These are phyloP conservation scores for Pelargonium cotyledonis DNA, from an alignment of 441 rosid genomes.

Conservation along the genomic window DNA sequence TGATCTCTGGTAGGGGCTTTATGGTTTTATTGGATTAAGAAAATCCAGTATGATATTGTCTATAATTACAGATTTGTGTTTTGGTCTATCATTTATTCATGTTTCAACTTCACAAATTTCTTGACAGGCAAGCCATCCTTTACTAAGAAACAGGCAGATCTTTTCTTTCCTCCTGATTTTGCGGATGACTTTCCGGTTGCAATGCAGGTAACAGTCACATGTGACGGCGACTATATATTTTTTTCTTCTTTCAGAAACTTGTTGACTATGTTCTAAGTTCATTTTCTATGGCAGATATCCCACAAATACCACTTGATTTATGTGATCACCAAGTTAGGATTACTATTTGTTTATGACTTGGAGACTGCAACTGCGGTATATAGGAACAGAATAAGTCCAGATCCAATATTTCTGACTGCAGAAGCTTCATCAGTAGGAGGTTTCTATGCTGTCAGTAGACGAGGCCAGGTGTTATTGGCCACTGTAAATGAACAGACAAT, in stretches of 20 bases:
- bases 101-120: neutral
- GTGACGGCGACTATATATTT: conserved; percentile 10
- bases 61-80: neutral
- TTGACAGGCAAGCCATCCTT: conserved; percentile 82
- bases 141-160: conserved; percentile 95
- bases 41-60: neutral
- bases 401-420: conserved; percentile 94
- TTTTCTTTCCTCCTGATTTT: conserved; percentile 99
- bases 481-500: conserved; percentile 92
- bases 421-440: conserved; percentile 92
- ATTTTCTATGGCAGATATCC: conserved; percentile 70
- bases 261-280: conserved; percentile 19
- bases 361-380: conserved; percentile 99
- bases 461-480: conserved; percentile 95
- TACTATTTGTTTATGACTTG: conserved; percentile 94
- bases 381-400: conserved; percentile 96
- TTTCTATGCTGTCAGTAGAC: conserved; percentile 92
- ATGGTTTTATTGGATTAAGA: neutral
- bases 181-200: conserved; percentile 99
- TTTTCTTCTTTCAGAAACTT: conserved; percentile 12
- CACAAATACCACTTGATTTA: conserved; percentile 86
- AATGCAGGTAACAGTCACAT: conserved; percentile 66
- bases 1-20: neutral
- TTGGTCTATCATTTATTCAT: neutral
- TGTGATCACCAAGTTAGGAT: conserved; percentile 97